Percentiles rank a stretch among this genome's conserved stretches.
These are phyloP conservation scores for Malassezia slooffiae DNA, from an alignment of 1,284 basidiomycete genomes.

Conservation along the genomic window DNA sequence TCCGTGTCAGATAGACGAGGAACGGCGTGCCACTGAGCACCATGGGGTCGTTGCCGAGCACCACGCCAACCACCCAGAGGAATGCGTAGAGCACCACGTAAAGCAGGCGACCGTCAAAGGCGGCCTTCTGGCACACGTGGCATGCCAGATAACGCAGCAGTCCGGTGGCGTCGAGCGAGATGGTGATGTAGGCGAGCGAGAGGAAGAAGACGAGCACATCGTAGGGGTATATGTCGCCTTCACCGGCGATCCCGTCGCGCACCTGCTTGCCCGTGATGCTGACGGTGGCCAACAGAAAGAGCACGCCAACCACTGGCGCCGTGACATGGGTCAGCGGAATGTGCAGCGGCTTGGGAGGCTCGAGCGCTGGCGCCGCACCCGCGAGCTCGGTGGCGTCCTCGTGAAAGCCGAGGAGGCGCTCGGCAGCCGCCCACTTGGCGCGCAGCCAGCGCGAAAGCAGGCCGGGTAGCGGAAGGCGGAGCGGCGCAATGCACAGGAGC, in stretches of 20 bases:
- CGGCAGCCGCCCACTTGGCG: too few species aligned
- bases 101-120: conserved; percentile 51
- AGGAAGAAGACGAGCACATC: conserved; percentile 88
- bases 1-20: conserved; percentile 70
- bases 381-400: too few species aligned
- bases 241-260: conserved; percentile 58
- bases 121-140: conserved; percentile 54
- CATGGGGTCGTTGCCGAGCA: conserved; percentile 65
- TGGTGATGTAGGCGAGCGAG: conserved; percentile 83
- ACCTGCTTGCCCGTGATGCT: conserved; percentile 60
- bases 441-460: conserved; percentile 10
- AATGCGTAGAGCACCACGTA: conserved; percentile 70
- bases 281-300: conserved; percentile 64
- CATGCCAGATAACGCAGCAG: conserved; percentile 75
- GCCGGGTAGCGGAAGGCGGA: conserved; percentile 25
- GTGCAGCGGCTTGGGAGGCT: too few species aligned
- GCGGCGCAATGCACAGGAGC: conserved; percentile 35
- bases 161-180: conserved; percentile 81
- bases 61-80: conserved; percentile 64
- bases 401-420: too few species aligned
- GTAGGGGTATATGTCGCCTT: conserved; percentile 71
- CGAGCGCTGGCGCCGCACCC: too few species aligned
- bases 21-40: conserved; percentile 62
- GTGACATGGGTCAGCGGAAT: conserved; percentile 26
- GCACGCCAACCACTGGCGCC: conserved; percentile 63